phyloP scores from a whole-genome alignment of 352 stramenopile genomes.

The Globisporangium paroecandrum region DNA sequence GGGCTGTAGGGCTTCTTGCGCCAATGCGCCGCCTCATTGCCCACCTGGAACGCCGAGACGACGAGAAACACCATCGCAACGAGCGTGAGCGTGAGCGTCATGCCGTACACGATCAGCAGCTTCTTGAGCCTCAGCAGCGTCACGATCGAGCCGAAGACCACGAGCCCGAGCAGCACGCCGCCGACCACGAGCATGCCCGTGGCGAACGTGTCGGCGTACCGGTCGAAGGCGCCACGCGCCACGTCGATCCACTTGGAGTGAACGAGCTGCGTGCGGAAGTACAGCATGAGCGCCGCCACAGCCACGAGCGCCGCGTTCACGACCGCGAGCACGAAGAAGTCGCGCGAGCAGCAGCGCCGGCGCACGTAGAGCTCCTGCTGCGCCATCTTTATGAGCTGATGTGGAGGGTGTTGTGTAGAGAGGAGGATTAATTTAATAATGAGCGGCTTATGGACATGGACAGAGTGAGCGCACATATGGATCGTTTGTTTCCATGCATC shows the following conservation, averaged over 20 bases:
- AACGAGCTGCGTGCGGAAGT: constrained; percentile 9
- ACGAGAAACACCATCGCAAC: constrained; percentile 13
- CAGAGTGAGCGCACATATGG: neutral
- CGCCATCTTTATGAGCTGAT: neutral
- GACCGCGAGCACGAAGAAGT: constrained; percentile 9
- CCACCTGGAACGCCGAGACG: constrained; percentile 15
- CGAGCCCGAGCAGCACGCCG: constrained; percentile 5
- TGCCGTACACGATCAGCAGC: constrained; percentile 14
- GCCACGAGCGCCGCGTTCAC: constrained; percentile 9
- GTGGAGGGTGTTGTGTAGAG: neutral
- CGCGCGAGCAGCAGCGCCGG: constrained; percentile 15
- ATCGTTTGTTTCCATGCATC: neutral
- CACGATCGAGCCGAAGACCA: constrained; percentile 11
- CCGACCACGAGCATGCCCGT: constrained; percentile 11
- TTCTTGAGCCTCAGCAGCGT: constrained; percentile 10
- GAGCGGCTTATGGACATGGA: neutral
- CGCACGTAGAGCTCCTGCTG: constrained; percentile 3
- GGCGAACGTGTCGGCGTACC: constrained; percentile 12
- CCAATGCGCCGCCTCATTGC: constrained; percentile 6
- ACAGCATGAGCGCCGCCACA: constrained; percentile 3
- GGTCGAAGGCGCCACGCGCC: constrained; percentile 12
- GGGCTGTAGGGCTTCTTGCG: neutral
- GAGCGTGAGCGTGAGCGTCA: constrained; percentile 12
- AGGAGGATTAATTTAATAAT: neutral
- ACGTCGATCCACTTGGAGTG: constrained; percentile 13